Evolutionary conservation across 2,329 filamentous ascomycete species (phyloP), one percentile per base, ranked within the genome.

Genomic region (Blumeria graminis): DNA sequence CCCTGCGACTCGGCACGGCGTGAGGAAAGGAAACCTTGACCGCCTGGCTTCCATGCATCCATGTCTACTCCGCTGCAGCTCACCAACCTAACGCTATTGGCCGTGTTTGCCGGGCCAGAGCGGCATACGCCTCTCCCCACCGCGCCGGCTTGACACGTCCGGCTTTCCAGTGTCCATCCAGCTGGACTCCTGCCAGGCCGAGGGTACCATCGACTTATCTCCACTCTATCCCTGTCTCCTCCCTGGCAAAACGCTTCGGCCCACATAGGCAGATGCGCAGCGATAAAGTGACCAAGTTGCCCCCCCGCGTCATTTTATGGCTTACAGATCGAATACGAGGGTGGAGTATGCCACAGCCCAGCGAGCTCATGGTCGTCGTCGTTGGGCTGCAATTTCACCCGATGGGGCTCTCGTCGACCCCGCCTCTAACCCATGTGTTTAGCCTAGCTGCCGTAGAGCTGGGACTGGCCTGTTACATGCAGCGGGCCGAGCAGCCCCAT

Each of bases 401-500:
- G 45, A 7, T 10, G 11, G 28, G 22, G 16, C 45, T 28, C 45
- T 48, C 33, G 45, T 18, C 45, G 22, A 28, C 45, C 45, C 33
- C 18, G 33, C 45, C 22, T 48, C 9, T 22, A 45, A 2, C n/a
- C 22, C 22, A 28, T 28, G 22, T 28, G 22, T 28, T 28, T 28
- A 28, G 22, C 1, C 22, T 2, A 4, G 22, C 22, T 28, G 22
- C 22, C 22, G 22, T 28, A 28, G 22, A 28, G 33, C 45, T 48
- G 14, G 45, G 45, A 22, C 45, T 28, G 33, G 45, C 45, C 18
- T 22, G 16, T 60, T 58, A 62, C 60, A 61, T 64, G 63, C 62
- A 64, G 60, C 63, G 63, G 63, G 58, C 63, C 63, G 63, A 63
- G 57, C 59, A 62, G 61, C 56, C 18, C 33, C 45, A 48, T 48